These are phyloP conservation scores for Endotrypanum monterogeii DNA, from an alignment of 208 protist species.

Conservation along the genomic window DNA sequence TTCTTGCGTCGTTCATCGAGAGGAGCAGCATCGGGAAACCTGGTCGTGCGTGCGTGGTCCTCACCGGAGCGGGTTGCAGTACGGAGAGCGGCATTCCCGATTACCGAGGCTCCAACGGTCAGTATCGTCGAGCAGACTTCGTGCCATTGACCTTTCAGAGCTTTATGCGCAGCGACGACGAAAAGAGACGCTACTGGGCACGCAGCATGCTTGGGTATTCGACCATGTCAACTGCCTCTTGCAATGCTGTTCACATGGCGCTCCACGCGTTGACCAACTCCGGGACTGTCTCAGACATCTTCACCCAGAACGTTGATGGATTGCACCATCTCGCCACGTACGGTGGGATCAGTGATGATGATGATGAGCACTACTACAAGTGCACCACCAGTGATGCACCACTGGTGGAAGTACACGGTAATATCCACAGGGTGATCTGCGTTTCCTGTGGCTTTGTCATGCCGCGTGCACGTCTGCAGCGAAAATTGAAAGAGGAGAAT, in stretches of 20 bases:
- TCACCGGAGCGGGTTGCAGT: slow-evolving; percentile 86
- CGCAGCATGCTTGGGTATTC: slow-evolving; percentile 75
- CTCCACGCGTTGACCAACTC: slow-evolving; percentile 41
- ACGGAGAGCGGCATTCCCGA: slow-evolving; percentile 87
- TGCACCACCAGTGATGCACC: slow-evolving; percentile 52
- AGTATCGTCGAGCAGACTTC: slow-evolving; percentile 68
- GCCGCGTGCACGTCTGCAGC: slow-evolving; percentile 52
- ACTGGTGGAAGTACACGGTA: slow-evolving; percentile 74
- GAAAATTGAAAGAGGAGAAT: slow-evolving; percentile 44
- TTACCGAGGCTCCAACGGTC: slow-evolving; percentile 73
- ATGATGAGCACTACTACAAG: slow-evolving; percentile 32
- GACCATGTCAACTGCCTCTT: slow-evolving; percentile 56
- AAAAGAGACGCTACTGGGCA: slow-evolving; percentile 81
- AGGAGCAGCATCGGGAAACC: slow-evolving; percentile 2
- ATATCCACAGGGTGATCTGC: slow-evolving; percentile 73
- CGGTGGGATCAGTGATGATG: slow-evolving; percentile 42
- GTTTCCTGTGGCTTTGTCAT: slow-evolving; percentile 52
- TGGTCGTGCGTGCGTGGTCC: slow-evolving; percentile 35
- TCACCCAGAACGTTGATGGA: slow-evolving; percentile 87
- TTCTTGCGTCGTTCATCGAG: slow-evolving; percentile 40
- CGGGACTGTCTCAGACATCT: slow-evolving; percentile 46
- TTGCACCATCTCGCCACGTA: slow-evolving; percentile 78
- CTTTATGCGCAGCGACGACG: slow-evolving; percentile 58
- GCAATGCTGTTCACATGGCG: slow-evolving; percentile 63
- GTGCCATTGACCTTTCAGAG: slow-evolving; percentile 65